These are phyloP conservation scores for Microdochium trichocladiopsis DNA, from an alignment of 2,329 filamentous ascomycete species.

Conservation along the genomic window DNA sequence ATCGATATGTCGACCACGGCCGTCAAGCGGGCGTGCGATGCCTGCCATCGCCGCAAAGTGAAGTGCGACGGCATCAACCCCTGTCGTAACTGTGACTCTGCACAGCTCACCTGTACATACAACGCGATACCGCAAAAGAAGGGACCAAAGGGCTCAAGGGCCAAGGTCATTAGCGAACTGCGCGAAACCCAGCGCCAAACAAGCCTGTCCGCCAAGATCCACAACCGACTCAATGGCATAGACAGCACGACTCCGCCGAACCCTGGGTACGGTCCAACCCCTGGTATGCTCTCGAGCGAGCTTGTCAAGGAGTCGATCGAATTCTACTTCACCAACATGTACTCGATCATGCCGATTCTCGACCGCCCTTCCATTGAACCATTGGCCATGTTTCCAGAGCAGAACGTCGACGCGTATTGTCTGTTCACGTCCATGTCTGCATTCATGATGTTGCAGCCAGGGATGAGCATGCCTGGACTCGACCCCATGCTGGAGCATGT, in stretches of 20 bases:
- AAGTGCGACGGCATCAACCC: conserved; percentile 67
- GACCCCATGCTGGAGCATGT: conserved; percentile 50
- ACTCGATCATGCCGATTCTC: conserved; percentile 56
- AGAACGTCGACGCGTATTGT: conserved; percentile 57
- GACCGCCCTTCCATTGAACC: conserved; percentile 51
- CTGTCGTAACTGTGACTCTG: conserved; percentile 63
- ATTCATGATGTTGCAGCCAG: conserved; percentile 63
- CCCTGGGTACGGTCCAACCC: conserved; percentile 44
- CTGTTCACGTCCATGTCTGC: conserved; percentile 57
- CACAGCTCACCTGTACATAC: conserved; percentile 64
- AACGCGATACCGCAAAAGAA: conserved; percentile 71
- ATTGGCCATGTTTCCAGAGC: conserved; percentile 53
- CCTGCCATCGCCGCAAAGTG: conserved; percentile 68
- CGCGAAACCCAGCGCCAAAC: conserved; percentile 62
- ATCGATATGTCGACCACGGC: neutral
- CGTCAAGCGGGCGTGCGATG: conserved; percentile 53
- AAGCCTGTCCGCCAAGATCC: conserved; percentile 54
- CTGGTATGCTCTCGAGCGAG: conserved; percentile 53
- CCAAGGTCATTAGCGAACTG: conserved; percentile 69
- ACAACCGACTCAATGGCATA: conserved; percentile 52
- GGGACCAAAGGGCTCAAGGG: conserved; percentile 66
- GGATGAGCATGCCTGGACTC: conserved; percentile 51
- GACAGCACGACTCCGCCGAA: conserved; percentile 35
- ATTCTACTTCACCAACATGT: conserved; percentile 64
- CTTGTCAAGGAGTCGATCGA: conserved; percentile 59